These are phyloP conservation scores for Acacia melanoxylon DNA, from an alignment of 306 rosid genomes.

Conservation along the genomic window DNA sequence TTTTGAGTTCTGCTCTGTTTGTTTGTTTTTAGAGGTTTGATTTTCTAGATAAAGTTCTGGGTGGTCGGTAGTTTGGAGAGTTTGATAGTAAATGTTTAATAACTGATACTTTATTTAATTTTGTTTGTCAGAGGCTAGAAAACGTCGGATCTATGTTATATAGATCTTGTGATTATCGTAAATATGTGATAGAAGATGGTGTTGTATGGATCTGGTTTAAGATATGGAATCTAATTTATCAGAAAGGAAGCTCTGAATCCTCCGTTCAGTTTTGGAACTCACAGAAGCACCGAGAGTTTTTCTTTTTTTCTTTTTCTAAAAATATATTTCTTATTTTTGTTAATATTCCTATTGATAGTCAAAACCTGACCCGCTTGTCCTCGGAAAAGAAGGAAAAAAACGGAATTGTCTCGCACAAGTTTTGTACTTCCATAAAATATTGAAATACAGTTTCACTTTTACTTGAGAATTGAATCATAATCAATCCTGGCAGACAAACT, in stretches of 20 bases:
- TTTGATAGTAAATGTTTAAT: neutral
- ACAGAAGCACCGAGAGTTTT: neutral
- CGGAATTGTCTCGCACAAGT: neutral
- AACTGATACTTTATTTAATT: neutral
- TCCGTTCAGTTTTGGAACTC: neutral
- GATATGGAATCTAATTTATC: neutral
- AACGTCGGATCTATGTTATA: neutral
- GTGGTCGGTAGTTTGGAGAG: neutral
- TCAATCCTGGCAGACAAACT: neutral
- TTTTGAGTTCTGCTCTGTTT: neutral
- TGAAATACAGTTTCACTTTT: neutral
- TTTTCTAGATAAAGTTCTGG: neutral
- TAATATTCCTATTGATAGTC: neutral
- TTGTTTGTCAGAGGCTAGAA: neutral
- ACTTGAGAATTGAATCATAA: neutral
- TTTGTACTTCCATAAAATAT: conserved; percentile 10
- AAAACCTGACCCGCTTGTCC: neutral
- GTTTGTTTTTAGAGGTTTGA: conserved; percentile 15
- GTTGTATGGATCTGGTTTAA: conserved; percentile 6
- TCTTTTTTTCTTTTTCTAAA: neutral
- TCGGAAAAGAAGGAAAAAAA: conserved; percentile 21
- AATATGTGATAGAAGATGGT: conserved; percentile 20
- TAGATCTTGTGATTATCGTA: conserved; percentile 13
- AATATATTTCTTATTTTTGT: neutral
- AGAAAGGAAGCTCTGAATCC: neutral